A percentile compares a stretch with the other conserved stretches of the same genome.
Conservation (phyloP, 1,139 yeast species). For the Blastobotrys indianensis region DNA sequence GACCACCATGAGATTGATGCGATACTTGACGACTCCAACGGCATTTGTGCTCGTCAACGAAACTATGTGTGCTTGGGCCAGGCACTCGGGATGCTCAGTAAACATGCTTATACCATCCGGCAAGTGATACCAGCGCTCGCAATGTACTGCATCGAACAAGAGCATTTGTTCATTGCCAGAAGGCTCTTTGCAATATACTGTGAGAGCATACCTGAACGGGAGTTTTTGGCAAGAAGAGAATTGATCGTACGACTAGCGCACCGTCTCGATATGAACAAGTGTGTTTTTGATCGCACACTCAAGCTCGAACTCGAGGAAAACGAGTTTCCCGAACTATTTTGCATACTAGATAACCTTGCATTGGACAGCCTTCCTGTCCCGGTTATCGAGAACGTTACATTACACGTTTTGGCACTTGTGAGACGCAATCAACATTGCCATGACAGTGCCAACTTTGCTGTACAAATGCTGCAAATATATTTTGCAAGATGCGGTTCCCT, state of each 20-base stretch:
- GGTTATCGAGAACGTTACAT: neutral
- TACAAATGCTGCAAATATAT: slow-evolving; percentile 3
- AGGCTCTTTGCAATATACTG: slow-evolving; percentile 2
- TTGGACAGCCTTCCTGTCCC: neutral
- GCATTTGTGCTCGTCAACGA: slow-evolving; percentile 7
- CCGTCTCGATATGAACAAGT: neutral
- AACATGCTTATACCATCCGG: neutral
- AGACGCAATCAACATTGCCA: neutral
- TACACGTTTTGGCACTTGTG: neutral
- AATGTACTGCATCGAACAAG: slow-evolving; percentile 5
- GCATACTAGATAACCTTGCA: neutral
- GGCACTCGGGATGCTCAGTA: slow-evolving; percentile 2
- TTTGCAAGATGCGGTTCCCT: neutral
- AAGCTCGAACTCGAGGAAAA: neutral
- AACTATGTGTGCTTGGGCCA: slow-evolving; percentile 10
- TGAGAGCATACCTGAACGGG: neutral
- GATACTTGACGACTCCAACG: slow-evolving; percentile 8
- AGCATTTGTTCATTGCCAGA: slow-evolving; percentile 3
- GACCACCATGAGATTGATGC: slow-evolving; percentile 1
- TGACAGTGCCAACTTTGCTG: neutral
- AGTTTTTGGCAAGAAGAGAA: neutral
- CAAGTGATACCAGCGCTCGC: slow-evolving; percentile 7
- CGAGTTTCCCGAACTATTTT: neutral
- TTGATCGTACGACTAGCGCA: neutral
- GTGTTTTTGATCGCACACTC: neutral